phyloP scores from a whole-genome alignment of 2,329 filamentous ascomycete species.

The Aschersonia sp. region DNA sequence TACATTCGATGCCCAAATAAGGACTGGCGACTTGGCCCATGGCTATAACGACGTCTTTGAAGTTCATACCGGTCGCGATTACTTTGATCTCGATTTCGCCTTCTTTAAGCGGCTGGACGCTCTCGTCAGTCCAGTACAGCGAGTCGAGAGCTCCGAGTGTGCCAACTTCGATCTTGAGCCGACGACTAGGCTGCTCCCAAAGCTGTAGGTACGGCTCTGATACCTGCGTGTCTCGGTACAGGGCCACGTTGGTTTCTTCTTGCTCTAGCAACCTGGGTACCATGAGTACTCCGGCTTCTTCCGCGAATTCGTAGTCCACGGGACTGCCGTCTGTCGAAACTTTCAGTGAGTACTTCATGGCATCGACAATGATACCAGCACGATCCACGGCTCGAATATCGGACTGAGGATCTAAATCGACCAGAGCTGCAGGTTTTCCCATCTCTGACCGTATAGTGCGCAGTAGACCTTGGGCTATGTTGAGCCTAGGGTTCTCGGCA shows the following conservation, averaged over 20 bases:
- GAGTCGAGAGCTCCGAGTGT: conserved; percentile 22
- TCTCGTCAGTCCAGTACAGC: conserved; percentile 22
- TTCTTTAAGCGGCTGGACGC: conserved; percentile 12
- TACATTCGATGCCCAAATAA: conserved; percentile 10
- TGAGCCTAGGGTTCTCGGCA: conserved; percentile 20
- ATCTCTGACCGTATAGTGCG: conserved; percentile 31
- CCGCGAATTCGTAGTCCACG: conserved; percentile 15
- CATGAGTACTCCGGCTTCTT: conserved; percentile 12
- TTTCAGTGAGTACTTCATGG: conserved; percentile 9
- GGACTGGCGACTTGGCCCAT: conserved; percentile 9
- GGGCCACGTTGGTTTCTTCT: conserved; percentile 11
- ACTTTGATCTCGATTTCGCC: conserved; percentile 27
- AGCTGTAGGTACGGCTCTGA: conserved; percentile 14
- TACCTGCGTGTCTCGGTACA: conserved; percentile 12
- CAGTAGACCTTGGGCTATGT: conserved; percentile 30
- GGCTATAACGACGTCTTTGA: conserved; percentile 14
- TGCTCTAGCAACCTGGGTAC: conserved; percentile 14
- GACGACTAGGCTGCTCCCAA: conserved; percentile 22
- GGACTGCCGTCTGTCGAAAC: conserved; percentile 7
- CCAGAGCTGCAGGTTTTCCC: conserved; percentile 26
- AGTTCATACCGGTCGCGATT: conserved; percentile 28
- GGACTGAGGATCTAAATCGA: conserved; percentile 27
- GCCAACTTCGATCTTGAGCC: conserved; percentile 23
- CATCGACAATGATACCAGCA: conserved; percentile 17
- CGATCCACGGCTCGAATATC: conserved; percentile 13